Evolutionary conservation across 1,284 basidiomycete species (phyloP), one percentile per base, ranked within the genome.

Genomic region (Mycosarcoma maydis): DNA sequence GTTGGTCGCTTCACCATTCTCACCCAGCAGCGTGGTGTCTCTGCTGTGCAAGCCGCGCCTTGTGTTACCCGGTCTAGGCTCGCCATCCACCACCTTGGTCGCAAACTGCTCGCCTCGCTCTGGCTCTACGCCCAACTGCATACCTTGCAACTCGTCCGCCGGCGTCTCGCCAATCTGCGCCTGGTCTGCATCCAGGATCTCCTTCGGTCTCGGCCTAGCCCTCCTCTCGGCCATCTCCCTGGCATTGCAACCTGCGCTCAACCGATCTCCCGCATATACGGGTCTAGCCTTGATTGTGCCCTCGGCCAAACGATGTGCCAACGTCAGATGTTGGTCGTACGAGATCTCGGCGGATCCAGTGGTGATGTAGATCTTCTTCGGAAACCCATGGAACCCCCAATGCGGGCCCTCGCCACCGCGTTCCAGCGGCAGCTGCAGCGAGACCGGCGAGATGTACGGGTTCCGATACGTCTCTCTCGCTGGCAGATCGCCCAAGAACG

Each of bases 401-500:
- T 64, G 41, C 10, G 78, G 78, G 7, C 51, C 58, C 6, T 40
- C 9, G 10, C 73, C 75, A 11, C 70, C 75, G 7, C 44, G 23
- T 17, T 72, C 54, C 13, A 62, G 19, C 23, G 69, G 59, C 20
- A 80, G 57, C 33, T 80, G 78, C 20, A 80, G 58, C 29, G 75
- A 77, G n/a, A 72, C 69, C 6, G 73, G 67, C 13, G 73, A 76
- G 16, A 80, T 65, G 62, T 80, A 80, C 6, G 75, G 73, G 37
- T 80, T 80, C 22, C 58, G 54, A 40, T 80, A 80, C 26, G 78
- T 64, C 36, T 80, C 78, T 9, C 65, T 23, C 14, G 78, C 78
- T 3, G 77, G 72, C 6, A 80, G 48, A 22, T 70, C 51, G 26
- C 78, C 78, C 3, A 80, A 57, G 20, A 80, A 68, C 3, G 78